A percentile compares a stretch with the other conserved stretches of the same genome.
phyloP scores from a whole-genome alignment of 768 basidiomycete species.

The Daedaleopsis nitida region DNA sequence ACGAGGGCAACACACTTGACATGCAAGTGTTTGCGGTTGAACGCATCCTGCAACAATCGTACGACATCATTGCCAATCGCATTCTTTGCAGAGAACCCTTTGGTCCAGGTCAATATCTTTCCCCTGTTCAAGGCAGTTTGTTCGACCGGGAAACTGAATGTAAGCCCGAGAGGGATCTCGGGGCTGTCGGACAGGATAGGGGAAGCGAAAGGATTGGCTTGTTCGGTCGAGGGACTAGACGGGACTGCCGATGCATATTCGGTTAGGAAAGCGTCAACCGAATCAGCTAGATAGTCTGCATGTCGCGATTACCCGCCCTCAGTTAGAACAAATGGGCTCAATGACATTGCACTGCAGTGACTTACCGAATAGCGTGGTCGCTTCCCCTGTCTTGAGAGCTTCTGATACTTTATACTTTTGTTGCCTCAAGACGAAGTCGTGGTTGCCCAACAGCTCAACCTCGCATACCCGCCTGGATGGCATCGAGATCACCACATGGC shows the following conservation, averaged over 20 bases:
- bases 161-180: constrained; percentile 76
- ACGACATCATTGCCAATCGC: constrained; percentile 91
- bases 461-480: constrained; percentile 85
- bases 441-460: constrained; percentile 86
- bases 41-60: constrained; percentile 86
- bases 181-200: constrained; percentile 21
- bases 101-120: constrained; percentile 92
- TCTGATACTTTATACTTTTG: constrained; percentile 98
- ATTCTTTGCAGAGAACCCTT: constrained; percentile 92
- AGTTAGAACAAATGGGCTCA: background rate
- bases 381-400: constrained; percentile 90
- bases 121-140: constrained; percentile 92
- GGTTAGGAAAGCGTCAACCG: constrained; percentile 93
- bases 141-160: constrained; percentile 97
- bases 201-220: constrained; percentile 24
- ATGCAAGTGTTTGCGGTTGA: constrained; percentile 89
- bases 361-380: constrained; percentile 80
- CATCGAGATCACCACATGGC: background rate
- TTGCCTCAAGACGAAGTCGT: constrained; percentile 87
- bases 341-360: background rate
- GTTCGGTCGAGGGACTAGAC: constrained; percentile 18
- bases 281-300: constrained; percentile 95
- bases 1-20: constrained; percentile 91
- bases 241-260: constrained; percentile 34
- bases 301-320: background rate